Percentiles rank a stretch among this genome's conserved stretches.
phyloP scores from a whole-genome alignment of 768 basidiomycete genomes.

The Agaricus subrufescens region DNA sequence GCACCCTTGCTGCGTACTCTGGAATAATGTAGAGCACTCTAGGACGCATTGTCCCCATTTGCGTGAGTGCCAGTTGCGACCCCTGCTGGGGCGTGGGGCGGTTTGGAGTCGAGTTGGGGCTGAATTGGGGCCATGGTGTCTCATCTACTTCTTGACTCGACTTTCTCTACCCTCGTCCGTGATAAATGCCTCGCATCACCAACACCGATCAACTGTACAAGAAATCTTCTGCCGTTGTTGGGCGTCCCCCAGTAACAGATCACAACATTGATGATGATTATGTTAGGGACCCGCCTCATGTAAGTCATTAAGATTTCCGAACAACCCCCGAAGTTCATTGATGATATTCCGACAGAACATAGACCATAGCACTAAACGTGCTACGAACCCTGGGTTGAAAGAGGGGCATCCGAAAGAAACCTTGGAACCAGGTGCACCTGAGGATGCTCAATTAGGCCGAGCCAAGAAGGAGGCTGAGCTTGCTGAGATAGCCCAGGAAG shows the following conservation, averaged over 20 bases:
- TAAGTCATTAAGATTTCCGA: conserved; percentile 1
- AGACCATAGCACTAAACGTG: neutral
- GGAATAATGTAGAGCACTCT: too few relatives aligned
- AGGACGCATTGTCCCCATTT: too few relatives aligned
- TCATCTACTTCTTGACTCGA: neutral
- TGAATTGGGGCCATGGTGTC: too few relatives aligned
- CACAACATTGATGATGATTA: conserved; percentile 21
- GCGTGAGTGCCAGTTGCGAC: too few relatives aligned
- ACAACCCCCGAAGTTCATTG: neutral
- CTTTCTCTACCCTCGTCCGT: neutral
- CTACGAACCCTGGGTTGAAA: neutral
- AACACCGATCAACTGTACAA: conserved; percentile 19
- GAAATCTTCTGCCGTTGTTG: conserved; percentile 18
- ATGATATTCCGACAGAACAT: neutral
- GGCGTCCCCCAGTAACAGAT: conserved; percentile 14
- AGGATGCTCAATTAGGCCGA: conserved; percentile 3
- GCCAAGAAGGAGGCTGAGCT: conserved; percentile 3
- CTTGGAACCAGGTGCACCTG: conserved; percentile 3
- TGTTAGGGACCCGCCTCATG: conserved; percentile 17
- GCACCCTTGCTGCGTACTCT: too few relatives aligned
- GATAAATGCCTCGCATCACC: conserved; percentile 17
- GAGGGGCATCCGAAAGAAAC: conserved; percentile 5
- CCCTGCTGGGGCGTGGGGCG: neutral
- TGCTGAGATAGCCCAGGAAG: neutral
- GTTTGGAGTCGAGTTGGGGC: neutral